Evolutionary conservation across 495 filamentous ascomycete genomes (phyloP), one percentile per base, ranked within the genome.

Genomic region (Astrocystis sublimbata): DNA sequence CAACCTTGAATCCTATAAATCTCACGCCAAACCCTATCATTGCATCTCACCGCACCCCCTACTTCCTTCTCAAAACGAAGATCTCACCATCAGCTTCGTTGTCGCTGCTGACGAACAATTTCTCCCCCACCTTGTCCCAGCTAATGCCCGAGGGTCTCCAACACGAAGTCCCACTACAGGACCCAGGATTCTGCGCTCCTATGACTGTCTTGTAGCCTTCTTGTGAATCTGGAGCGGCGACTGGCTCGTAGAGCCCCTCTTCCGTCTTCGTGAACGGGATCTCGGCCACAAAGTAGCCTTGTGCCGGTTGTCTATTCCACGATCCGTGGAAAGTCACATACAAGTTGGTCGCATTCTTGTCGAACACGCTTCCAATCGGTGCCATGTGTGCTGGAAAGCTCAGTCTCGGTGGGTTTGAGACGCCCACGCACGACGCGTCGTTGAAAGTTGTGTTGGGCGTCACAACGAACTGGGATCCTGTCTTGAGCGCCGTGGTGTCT

Each of bases 271-370:
- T 61, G 69, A 84, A 84, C 3, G 69, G 70, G 3, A 85, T 69
- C 55, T 78, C 70, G 15, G 79, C 72, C 0, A 85, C 67, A 61
- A 79, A 79, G 68, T 86, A 88, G 3, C 85, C 85, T 4, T 75
- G 62, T 0, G 85, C 82, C 15, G 71, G 67, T 19, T 76, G 69
- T 2, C 83, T 78, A 66, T 86, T 64, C 84, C 84, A 86, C 58
- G 76, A 80, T 6, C 85, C 85, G 60, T 86, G 85, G 65, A 87
- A 84, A 4, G 80, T 75, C 33, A 87, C 74, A 71, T 79, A 86
- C 51, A 83, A 77, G 76, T 70, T 83, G 35, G 73, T 66, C 3
- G 58, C 74, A 26, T 68, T 72, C 59, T 72, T 68, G 55, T 78
- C 72, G 56, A 75, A 70, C 36, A 70, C 79, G 57, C 83, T 80